Evolutionary conservation across 2,329 filamentous ascomycete genomes (phyloP).

Genomic region (Pseudogymnoascus sp.): DNA sequence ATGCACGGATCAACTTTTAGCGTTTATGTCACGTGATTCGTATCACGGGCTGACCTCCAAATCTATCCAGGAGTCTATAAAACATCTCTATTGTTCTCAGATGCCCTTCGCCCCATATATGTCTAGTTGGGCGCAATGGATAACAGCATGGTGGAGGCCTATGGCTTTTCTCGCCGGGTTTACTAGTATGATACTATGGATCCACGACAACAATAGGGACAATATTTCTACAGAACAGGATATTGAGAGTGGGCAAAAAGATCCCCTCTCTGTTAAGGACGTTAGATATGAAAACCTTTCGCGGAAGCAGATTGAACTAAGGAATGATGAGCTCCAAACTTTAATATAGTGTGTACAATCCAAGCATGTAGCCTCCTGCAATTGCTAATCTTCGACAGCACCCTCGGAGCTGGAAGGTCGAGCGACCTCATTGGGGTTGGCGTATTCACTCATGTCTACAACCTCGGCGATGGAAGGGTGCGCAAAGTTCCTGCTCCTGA

Average conservation of each 20-base stretch:
- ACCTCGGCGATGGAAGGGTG: slow-evolving; percentile 11
- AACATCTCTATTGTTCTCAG: background rate
- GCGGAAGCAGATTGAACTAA: background rate
- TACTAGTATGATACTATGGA: background rate
- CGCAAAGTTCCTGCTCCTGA: slow-evolving; percentile 13
- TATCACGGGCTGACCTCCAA: too few species aligned
- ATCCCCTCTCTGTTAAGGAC: background rate
- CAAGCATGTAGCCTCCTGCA: background rate
- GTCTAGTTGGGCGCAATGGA: background rate
- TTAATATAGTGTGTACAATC: background rate
- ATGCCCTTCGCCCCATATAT: background rate
- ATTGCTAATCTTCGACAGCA: background rate
- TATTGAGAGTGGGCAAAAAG: background rate
- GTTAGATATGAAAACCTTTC: background rate
- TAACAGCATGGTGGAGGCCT: background rate
- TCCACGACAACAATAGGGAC: background rate
- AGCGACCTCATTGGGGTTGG: slow-evolving; percentile 14
- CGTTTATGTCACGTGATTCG: background rate
- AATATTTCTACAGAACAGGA: background rate
- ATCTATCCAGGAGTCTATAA: background rate
- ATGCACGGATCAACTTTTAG: background rate
- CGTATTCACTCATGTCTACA: slow-evolving; percentile 15
- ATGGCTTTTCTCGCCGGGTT: background rate
- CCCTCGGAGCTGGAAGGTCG: background rate
- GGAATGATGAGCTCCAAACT: background rate